Evolutionary conservation across 352 stramenopile species (phyloP).

Genomic region (Pythium vanterpoolii): DNA sequence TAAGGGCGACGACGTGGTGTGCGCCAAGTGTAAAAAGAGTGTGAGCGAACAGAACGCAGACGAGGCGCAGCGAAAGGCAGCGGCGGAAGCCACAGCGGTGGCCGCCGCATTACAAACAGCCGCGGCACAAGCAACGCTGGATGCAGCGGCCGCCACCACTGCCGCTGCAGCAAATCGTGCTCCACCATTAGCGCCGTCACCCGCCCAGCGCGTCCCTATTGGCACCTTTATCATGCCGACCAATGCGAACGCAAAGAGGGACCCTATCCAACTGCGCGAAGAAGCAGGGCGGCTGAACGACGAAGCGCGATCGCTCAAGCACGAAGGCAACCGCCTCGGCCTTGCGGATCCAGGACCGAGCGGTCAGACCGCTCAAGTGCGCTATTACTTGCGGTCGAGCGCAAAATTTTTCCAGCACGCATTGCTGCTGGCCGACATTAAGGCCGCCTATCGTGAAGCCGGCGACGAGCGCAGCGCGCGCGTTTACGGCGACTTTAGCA

Average conservation of each 20-base stretch:
- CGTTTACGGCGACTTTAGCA: conserved; percentile 56
- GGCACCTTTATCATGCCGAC: conserved; percentile 52
- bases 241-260: conserved; percentile 27
- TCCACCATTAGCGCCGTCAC: neutral
- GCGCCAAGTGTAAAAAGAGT: conserved; percentile 61
- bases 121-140: conserved; percentile 2
- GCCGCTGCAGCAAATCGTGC: conserved; percentile 10
- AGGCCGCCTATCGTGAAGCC: conserved; percentile 72
- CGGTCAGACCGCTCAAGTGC: conserved; percentile 58
- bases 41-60: conserved; percentile 42
- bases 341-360: conserved; percentile 32
- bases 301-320: conserved; percentile 71
- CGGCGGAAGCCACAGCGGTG: neutral
- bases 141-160: conserved; percentile 7
- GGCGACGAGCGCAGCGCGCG: conserved; percentile 59
- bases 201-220: neutral
- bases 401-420: conserved; percentile 85
- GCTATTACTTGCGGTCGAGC: conserved; percentile 72
- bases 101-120: conserved; percentile 3
- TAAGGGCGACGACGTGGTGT: conserved; percentile 30
- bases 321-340: conserved; percentile 72
- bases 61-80: conserved; percentile 23
- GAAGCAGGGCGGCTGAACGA: conserved; percentile 57
- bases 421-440: conserved; percentile 75
- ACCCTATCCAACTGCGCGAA: conserved; percentile 49